Base-by-base conservation (phyloP, 2,329 filamentous ascomycete species). In the Aspergillus texensis region DNA sequence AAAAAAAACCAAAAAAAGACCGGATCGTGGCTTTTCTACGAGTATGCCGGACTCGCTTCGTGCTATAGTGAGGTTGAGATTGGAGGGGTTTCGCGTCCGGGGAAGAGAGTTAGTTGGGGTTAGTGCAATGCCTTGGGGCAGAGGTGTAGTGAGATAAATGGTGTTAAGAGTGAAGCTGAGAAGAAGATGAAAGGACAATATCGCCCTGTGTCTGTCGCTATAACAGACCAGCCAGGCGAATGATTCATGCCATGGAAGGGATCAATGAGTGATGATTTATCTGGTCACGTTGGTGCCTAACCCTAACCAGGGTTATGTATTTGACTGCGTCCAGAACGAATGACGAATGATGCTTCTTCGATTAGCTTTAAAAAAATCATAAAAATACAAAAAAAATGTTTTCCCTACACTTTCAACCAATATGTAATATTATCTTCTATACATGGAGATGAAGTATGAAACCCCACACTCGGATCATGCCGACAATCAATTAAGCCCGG, bases 21-120 rank as follows among this genome's bases (percentile, higher is more conserved):
- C 64, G 54, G 57, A 57, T 28, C 24, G 45, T 63, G 46, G 24
- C 60, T n/a, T 14, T 39, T 46, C 55, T 61, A 60, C 62, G 62
- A 60, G 54, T 58, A 57, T 64, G 62, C 66, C 65, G 63, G 67
- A 67, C 58, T 67, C 64, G 52, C 65, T 65, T 66, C 65, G 63
- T 50, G 59, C 21, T 45, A 41, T 24, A 10, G 12, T n/a, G 48
- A 50, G 19, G 46, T 19, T 30, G 24, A n/a, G 30, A 16, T 28
- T 11, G 14, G 26, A 50, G 24, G 24, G 12, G 14, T 1, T 11
- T 50, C 14, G 19, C 19, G 30, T 41, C 24, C 26, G 12, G 43
- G 30, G 50, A 48, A 19, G 46, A 34, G 26, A 50, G 6, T 46
- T 34, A 21, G 21, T 21, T 21, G 21, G 46, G 52, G 57, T 28